Evolutionary conservation across 2,329 filamentous ascomycete species (phyloP), one percentile per base, ranked within the genome.

Genomic region (Botrytis galanthina): DNA sequence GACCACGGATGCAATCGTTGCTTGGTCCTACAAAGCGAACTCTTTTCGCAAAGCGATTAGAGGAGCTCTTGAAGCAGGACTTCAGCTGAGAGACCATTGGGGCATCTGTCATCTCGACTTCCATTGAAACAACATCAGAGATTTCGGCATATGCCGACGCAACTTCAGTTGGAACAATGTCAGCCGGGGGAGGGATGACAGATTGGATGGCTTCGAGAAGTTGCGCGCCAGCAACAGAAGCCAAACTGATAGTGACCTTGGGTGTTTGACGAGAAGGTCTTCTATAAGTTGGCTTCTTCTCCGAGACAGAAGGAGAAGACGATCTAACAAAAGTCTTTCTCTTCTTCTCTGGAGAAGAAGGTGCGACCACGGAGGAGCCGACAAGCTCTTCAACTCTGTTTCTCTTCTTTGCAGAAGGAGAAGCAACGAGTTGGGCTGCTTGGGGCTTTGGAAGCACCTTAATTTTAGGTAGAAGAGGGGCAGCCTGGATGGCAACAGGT

Each of bases 171-270:
- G 54, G 42, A 32, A 32, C 66, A 57, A 57, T 42, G 42, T 42
- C 48, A 16, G 20, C 16, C 66, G 51, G 39, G n/a, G 44, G 46
- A 35, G n/a, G 54, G 37, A 57, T 20, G 66, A 1, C 22, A 42
- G 39, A 67, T 69, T 42, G 29, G 61, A 42, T 72, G 61, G 46
- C 44, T 32, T 44, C 26, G 9, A 44, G 63, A 54, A 54, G 69
- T 64, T 63, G 69, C 69, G 57, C 59, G 69, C 69, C 69, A 71
- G 62, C 62, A 48, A 72, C 62, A 59, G 48, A 72, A 68, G 64
- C 29, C 22, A n/a, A 69, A 57, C 3, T 37, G 42, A 26, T 29
- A 42, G 39, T 37, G 2, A 29, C 48, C 48, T 57, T 26, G 66
- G 5, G 4, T 57, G n/a, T 5, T 69, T 69, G n/a, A 29, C n/a